phyloP scores from a whole-genome alignment of 2,329 filamentous ascomycete genomes.

The Coniochaeta ligniaria region DNA sequence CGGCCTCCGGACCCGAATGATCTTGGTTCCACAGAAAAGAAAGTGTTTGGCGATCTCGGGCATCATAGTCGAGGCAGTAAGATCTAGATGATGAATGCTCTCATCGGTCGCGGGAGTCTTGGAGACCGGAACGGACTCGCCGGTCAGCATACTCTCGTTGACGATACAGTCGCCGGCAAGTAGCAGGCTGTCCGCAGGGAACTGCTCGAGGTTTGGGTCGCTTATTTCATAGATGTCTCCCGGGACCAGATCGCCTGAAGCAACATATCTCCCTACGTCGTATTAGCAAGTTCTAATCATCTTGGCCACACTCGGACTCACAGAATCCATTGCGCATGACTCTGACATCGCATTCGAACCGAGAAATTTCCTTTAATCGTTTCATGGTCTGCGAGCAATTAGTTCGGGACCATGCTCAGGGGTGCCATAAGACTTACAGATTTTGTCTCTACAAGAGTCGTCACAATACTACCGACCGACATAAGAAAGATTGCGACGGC shows the following conservation, averaged over 20 bases:
- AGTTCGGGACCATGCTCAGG: constrained; percentile 5
- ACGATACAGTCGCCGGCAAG: constrained; percentile 95
- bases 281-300: background rate
- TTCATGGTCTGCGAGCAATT: constrained; percentile 63
- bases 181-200: constrained; percentile 87
- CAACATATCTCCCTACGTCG: constrained; percentile 63
- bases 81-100: constrained; percentile 66
- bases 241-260: constrained; percentile 83
- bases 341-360: constrained; percentile 90
- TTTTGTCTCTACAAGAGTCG: constrained; percentile 84
- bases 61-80: constrained; percentile 74
- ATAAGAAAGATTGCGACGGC: constrained; percentile 91
- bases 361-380: constrained; percentile 81
- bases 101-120: constrained; percentile 81
- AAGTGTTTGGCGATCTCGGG: constrained; percentile 83
- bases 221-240: constrained; percentile 97
- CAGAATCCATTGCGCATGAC: constrained; percentile 94
- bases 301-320: constrained; percentile 27
- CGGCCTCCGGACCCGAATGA: constrained; percentile 81
- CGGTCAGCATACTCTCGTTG: constrained; percentile 98
- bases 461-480: constrained; percentile 83
- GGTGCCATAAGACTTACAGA: constrained; percentile 39
- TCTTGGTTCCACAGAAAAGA: constrained; percentile 90
- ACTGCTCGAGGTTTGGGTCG: constrained; percentile 79
- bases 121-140: constrained; percentile 94